Base-by-base conservation (phyloP, 306 rosid species). In the Lathyrus oleraceus region DNA sequence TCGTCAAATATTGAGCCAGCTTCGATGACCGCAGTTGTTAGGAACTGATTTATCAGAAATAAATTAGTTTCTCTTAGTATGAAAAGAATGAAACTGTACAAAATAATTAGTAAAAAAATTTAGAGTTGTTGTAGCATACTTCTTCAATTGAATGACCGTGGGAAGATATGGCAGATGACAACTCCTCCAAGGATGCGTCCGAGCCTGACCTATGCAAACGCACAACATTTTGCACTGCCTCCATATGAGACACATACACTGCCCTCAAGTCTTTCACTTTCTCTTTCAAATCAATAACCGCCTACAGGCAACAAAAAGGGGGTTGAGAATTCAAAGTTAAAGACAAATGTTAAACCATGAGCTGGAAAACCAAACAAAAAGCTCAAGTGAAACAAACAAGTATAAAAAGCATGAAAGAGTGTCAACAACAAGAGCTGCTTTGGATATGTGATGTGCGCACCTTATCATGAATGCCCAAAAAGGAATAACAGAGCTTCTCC, bases 141-240 rank as follows among this genome's bases (percentile, higher is more conserved):
- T 95, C 84, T 86, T 87, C 90, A 61, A 87, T 69, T 77, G 91
- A 89, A 17, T 79, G 79, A 27, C 84, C 74, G 60, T 80, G 85
- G 63, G 87, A 81, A n/a, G 96, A 81, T 74, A 83, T 78, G 78
- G 83, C 76, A 57, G 90, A 86, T 21, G 85, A 77, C 58, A 95
- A 62, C 74, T 95, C 96, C 75, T 85, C 93, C 48, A 95, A 75
- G 39, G 81, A 71, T 79, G 95, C 92, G 81, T 89, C 81, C 17
- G 95, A 91, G 81, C 63, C 66, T 1, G 99, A 89, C 80, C 74
- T 83, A 81, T 91, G 97, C 83, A 95, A 87, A 67, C 90, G 88
- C 69, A 95, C 97, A 64, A 91, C 95, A 79, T 95, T 95, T 82
- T 91, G 93, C 72, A 86, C 78, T 21, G 87, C 96, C 82, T 95